Conservation (phyloP, 768 basidiomycete species). For the Panus rudis region DNA sequence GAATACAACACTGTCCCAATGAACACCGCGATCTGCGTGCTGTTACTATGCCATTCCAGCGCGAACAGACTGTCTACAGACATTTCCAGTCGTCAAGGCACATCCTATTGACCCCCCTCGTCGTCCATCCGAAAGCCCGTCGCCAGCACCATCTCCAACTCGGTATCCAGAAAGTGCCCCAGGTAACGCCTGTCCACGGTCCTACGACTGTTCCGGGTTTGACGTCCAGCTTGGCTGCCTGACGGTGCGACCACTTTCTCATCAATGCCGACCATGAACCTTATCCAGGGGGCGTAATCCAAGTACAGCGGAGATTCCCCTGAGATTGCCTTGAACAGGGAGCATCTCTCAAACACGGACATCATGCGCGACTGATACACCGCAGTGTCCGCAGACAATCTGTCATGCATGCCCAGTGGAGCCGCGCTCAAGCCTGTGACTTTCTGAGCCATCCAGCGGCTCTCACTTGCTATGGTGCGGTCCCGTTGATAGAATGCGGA, state of each 20-base stretch:
- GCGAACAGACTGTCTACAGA: not conserved
- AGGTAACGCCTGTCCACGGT: slow-evolving; percentile 39
- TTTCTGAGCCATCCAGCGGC: no score
- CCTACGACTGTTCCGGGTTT: slow-evolving; percentile 52
- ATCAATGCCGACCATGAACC: slow-evolving; percentile 59
- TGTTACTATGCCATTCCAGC: not conserved
- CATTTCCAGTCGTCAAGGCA: not conserved
- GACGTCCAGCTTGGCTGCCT: slow-evolving; percentile 22
- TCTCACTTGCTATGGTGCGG: no score
- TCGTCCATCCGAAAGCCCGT: slow-evolving; percentile 11
- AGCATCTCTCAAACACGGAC: not conserved
- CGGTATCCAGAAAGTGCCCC: slow-evolving; percentile 33
- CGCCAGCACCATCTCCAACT: slow-evolving; percentile 28
- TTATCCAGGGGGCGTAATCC: slow-evolving; percentile 67
- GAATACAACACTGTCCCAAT: not conserved
- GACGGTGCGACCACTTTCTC: slow-evolving; percentile 12
- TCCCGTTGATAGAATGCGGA: slow-evolving; percentile 7
- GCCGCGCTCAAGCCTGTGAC: no score
- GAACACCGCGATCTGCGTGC: not conserved
- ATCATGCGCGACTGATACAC: slow-evolving; percentile 1
- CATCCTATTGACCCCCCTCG: not conserved
- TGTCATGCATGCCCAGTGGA: no score
- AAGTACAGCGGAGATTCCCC: slow-evolving; percentile 34
- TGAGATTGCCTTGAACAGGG: slow-evolving; percentile 2
- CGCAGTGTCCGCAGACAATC: not conserved